Base-by-base conservation (phyloP, 2,329 filamentous ascomycete species). In the Zymoseptoria crescenta region DNA sequence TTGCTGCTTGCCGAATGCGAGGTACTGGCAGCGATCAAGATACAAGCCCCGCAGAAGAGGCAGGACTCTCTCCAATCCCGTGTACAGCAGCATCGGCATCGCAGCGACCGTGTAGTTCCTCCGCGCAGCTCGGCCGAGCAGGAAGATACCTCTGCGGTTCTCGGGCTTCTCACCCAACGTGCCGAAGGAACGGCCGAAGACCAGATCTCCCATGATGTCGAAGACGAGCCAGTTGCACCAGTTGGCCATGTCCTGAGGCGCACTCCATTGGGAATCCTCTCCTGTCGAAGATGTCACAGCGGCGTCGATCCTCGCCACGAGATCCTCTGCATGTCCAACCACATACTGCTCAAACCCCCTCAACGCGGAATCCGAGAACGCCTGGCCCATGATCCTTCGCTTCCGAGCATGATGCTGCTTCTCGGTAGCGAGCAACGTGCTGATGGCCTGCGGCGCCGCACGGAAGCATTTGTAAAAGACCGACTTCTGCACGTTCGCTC, bases 191-290 rank as follows among this genome's bases (percentile, higher is more conserved):
- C 62, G 59, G 2, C 76, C 75, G 63, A 79, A 76, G 27, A 74
- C 74, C 20, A 79, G 64, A 60, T 80, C 77, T 10, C 77, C 77
- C 75, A 82, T 81, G 58, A 81, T 75, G 59, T 82, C 80, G 60
- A 81, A 78, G 9, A 77, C 74, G 45, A 81, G 66, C 70, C 74
- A 79, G 59, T 76, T 67, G 57, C 59, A 65, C 65, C 65, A 66
- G 16, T 56, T 51, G 10, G 65, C 62, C 59, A 69, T 63, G 21
- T 69, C 64, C 49, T 65, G 53, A 20, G 62, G 61, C 3, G 51
- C 59, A 49, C 65, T 66, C 67, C 67, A 69, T 41, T 62, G 60
- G 49, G 49, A 56, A 4, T 29, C 29, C 50, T 13, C n/a, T 67
- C 63, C 41, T 63, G 55, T 28, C 59, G 61, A 1, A 52, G 59